Evolutionary conservation across 768 basidiomycete genomes (phyloP).

Genomic region (Pleurotus giganteus): DNA sequence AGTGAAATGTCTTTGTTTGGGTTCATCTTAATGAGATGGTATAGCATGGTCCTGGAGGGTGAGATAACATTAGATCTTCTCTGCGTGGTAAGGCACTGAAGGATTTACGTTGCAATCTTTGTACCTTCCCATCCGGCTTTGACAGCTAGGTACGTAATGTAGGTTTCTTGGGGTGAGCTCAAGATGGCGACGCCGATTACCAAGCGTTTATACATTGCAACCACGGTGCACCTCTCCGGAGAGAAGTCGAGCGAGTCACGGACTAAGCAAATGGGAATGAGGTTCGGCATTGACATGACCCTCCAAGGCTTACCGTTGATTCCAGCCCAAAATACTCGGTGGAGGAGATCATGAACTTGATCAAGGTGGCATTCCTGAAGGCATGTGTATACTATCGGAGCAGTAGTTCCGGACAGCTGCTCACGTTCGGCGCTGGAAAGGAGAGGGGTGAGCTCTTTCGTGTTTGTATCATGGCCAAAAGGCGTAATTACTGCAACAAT

Average conservation of each 20-base stretch:
- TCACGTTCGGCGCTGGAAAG: slow-evolving; percentile 53
- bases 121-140: slow-evolving; percentile 79
- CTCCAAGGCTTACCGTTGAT: slow-evolving; percentile 56
- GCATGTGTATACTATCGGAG: slow-evolving; percentile 62
- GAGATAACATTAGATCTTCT: slow-evolving; percentile 6
- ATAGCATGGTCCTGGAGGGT: slow-evolving; percentile 64
- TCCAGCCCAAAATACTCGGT: slow-evolving; percentile 72
- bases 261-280: slow-evolving; percentile 38
- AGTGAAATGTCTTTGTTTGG: slow-evolving; percentile 77
- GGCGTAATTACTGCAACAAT: slow-evolving; percentile 48
- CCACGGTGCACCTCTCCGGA: slow-evolving; percentile 73
- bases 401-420: slow-evolving; percentile 34
- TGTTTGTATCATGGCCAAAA: not conserved
- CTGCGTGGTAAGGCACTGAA: slow-evolving; percentile 4
- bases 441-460: slow-evolving; percentile 2
- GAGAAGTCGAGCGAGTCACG: slow-evolving; percentile 64
- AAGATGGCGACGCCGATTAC: slow-evolving; percentile 75
- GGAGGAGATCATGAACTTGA: slow-evolving; percentile 72
- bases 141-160: slow-evolving; percentile 81
- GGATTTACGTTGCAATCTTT: slow-evolving; percentile 67
- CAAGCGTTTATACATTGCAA: slow-evolving; percentile 67
- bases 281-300: slow-evolving; percentile 7
- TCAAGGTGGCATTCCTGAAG: slow-evolving; percentile 57
- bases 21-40: slow-evolving; percentile 69
- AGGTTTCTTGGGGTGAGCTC: slow-evolving; percentile 77